Evolutionary conservation across 164 flowering plant species (phyloP).

Genomic region (Macadamia tetraphylla): DNA sequence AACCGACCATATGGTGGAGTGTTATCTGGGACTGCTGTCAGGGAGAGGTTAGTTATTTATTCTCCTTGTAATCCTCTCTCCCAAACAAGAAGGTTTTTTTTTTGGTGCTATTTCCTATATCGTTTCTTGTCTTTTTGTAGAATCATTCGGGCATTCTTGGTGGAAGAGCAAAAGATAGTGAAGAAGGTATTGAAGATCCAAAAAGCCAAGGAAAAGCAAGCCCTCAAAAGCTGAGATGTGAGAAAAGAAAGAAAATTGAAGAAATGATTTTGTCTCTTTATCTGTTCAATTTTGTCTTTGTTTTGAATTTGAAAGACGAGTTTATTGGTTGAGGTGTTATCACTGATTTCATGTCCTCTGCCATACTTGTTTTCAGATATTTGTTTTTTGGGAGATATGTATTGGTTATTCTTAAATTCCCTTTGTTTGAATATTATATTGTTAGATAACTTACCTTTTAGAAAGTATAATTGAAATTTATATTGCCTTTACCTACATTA

Average conservation of each 20-base stretch:
- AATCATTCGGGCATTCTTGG: slow-evolving; percentile 44
- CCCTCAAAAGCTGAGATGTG: slow-evolving; percentile 24
- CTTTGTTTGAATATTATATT: too few species aligned
- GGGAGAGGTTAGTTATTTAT: slow-evolving; percentile 38
- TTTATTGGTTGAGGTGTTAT: too few species aligned
- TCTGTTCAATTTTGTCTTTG: background rate
- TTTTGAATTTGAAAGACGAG: too few species aligned
- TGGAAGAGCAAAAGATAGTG: slow-evolving; percentile 48
- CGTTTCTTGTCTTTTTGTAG: slow-evolving; percentile 13
- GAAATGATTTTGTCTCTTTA: background rate
- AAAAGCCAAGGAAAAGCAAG: slow-evolving; percentile 38
- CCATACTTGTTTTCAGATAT: too few species aligned
- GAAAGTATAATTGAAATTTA: too few species aligned
- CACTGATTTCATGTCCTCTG: too few species aligned
- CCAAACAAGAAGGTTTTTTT: background rate
- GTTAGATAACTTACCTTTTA: too few species aligned
- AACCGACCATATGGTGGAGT: slow-evolving; percentile 71
- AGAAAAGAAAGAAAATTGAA: slow-evolving; percentile 1
- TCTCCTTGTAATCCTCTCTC: background rate
- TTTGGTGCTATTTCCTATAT: too few species aligned
- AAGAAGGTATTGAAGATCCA: slow-evolving; percentile 52
- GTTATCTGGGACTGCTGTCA: slow-evolving; percentile 59
- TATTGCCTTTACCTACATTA: too few species aligned
- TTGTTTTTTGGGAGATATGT: too few species aligned
- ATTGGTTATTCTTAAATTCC: too few species aligned